Base-by-base conservation (phyloP, 306 rosid genomes). In the Citrullus colocynthis region DNA sequence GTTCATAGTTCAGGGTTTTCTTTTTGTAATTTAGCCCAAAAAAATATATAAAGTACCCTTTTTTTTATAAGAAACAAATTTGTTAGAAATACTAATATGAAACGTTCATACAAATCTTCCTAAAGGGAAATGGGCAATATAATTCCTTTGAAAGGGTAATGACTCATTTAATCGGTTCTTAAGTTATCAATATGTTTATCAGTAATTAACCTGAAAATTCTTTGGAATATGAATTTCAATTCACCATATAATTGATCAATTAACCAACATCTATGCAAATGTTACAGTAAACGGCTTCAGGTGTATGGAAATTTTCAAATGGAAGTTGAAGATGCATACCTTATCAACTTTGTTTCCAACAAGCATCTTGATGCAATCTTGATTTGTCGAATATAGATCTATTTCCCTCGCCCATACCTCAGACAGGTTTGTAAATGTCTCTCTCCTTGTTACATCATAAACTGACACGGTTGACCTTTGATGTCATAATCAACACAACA, bases 281-380 rank as follows among this genome's bases (percentile, higher is more conserved):
- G 58, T 7, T 8, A 45, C 15, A 62, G 3, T 24, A 63, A 71
- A 14, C 59, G 18, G 28, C 28, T 54, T 52, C 48, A 36, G 48
- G 48, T 9, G 42, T 32, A 74, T 36, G 32, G 10, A 54, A 34
- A 74, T 32, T 52, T 74, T 74, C 28, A 54, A 52, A 54, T 52
- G 17, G 24, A 54, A 52, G 12, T 52, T 74, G 63, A 74, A 52
- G 24, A 30, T 11, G 8, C 55, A 75, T 88, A 96, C 99, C 99
- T 96, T 92, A 60, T 96, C 99, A 49, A 96, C 89, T 90, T 96
- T 96, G 90, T 92, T 92, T 78, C 99, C 99, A 70, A 96, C 99
- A 82, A 96, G 97, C 98, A 96, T 91, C 89, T 91, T 96, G 88
- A 96, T 92, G 87, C 96, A 91, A 82, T 96, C 98, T 88, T 85